Conservation (phyloP, 768 basidiomycete species). For the Suillus tomentosus region DNA sequence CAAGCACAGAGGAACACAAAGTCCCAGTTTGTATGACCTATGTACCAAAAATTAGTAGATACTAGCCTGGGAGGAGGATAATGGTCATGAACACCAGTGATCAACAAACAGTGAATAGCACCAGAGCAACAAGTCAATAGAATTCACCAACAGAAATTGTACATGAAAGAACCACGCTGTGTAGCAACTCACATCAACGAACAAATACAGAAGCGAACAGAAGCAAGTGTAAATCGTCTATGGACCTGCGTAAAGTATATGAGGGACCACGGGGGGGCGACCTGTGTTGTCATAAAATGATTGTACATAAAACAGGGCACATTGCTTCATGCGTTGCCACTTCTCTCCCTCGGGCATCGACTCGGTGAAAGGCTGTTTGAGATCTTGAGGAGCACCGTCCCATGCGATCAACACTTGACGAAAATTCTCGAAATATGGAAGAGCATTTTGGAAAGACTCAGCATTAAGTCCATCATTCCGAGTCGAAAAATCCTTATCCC, state of each 20-base stretch:
- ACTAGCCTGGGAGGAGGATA: neutral
- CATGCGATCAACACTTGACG: neutral
- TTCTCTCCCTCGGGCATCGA: neutral
- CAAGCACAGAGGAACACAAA: neutral
- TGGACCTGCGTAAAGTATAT: neutral
- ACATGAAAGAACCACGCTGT: neutral
- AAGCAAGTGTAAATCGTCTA: neutral
- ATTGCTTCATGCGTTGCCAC: neutral
- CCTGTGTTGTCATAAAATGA: neutral
- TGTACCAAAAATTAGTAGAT: neutral
- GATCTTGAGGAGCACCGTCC: neutral
- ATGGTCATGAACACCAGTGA: neutral
- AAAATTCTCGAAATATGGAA: neutral
- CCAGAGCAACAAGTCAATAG: neutral
- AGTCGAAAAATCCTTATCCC: neutral
- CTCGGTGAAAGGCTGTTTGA: neutral
- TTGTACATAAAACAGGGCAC: neutral
- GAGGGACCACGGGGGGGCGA: neutral
- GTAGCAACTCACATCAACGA: neutral
- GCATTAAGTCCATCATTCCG: constrained; percentile 1
- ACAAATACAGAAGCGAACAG: neutral
- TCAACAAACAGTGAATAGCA: constrained; percentile 1
- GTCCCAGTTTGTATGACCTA: neutral
- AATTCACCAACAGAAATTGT: neutral
- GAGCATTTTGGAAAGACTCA: neutral